A percentile compares a stretch with the other conserved stretches of the same genome.
These are phyloP conservation scores for Blastomyces gilchristii DNA, from an alignment of 2,329 filamentous ascomycete species.

Conservation along the genomic window DNA sequence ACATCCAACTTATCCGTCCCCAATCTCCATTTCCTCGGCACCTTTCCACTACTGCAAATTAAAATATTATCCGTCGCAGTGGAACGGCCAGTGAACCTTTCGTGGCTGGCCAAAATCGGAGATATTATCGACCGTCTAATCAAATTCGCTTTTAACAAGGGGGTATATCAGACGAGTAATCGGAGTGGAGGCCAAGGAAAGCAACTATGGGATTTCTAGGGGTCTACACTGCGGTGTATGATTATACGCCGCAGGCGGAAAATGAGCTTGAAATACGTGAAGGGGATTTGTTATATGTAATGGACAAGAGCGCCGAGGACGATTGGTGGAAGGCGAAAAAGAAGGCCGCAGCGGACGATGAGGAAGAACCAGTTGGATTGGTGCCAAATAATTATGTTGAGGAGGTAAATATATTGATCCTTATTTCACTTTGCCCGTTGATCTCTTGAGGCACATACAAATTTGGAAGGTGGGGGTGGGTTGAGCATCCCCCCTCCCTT, in stretches of 20 bases:
- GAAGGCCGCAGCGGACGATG: conserved; percentile 69
- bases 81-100: background rate
- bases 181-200: conserved; percentile 9
- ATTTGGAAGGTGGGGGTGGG: background rate
- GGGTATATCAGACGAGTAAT: background rate
- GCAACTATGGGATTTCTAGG: conserved; percentile 75
- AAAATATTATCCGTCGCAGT: background rate
- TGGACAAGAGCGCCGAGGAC: conserved; percentile 69
- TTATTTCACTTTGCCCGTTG: conserved; percentile 9
- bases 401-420: conserved; percentile 52
- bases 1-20: background rate
- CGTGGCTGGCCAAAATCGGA: background rate
- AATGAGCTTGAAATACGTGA: conserved; percentile 77
- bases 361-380: conserved; percentile 81
- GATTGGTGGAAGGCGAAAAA: conserved; percentile 98
- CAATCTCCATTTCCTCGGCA: background rate
- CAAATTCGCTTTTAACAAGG: background rate
- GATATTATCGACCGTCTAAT: background rate
- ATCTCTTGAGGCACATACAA: background rate
- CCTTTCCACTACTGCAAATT: background rate
- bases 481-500: background rate
- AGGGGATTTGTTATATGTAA: conserved; percentile 77
- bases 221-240: conserved; percentile 82
- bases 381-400: conserved; percentile 94
- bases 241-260: conserved; percentile 78